Conservation (phyloP, 1,284 basidiomycete genomes). For the Caloboletus inedulis region DNA sequence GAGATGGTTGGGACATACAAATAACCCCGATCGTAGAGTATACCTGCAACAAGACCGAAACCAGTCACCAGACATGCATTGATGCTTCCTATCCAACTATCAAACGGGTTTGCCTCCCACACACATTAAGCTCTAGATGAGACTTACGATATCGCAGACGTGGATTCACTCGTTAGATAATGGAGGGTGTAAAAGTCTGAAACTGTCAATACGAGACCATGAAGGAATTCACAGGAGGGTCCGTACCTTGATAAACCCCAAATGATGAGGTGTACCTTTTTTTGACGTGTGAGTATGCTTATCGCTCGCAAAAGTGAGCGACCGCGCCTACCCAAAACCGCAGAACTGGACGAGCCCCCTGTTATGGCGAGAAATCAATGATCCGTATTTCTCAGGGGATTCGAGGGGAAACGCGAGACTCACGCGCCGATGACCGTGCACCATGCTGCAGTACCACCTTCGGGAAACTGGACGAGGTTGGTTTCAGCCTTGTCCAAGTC, state of each 20-base stretch:
- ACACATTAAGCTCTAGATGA: background rate
- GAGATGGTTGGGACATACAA: conserved; percentile 22
- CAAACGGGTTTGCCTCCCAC: background rate
- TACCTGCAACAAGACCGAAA: conserved; percentile 17
- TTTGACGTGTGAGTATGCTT: background rate
- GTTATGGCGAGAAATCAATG: background rate
- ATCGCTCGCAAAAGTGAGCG: background rate
- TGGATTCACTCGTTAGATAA: conserved; percentile 30
- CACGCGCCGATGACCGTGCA: conserved; percentile 26
- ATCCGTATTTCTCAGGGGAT: background rate
- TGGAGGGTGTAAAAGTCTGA: conserved; percentile 30
- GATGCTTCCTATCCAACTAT: conserved; percentile 32
- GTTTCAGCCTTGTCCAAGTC: background rate
- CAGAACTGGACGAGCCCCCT: conserved; percentile 28
- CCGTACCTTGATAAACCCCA: conserved; percentile 34
- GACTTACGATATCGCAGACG: conserved; percentile 32
- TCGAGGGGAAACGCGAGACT: background rate
- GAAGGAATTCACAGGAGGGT: background rate
- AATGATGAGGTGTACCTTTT: conserved; percentile 27
- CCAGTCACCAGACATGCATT: conserved; percentile 19
- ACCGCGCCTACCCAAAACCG: conserved; percentile 22
- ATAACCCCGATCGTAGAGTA: conserved; percentile 31
- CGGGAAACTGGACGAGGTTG: conserved; percentile 21
- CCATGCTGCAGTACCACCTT: conserved; percentile 30
- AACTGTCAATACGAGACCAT: background rate